These are phyloP conservation scores for Pelargonium nanum DNA, from an alignment of 345 rosid species.

Conservation along the genomic window DNA sequence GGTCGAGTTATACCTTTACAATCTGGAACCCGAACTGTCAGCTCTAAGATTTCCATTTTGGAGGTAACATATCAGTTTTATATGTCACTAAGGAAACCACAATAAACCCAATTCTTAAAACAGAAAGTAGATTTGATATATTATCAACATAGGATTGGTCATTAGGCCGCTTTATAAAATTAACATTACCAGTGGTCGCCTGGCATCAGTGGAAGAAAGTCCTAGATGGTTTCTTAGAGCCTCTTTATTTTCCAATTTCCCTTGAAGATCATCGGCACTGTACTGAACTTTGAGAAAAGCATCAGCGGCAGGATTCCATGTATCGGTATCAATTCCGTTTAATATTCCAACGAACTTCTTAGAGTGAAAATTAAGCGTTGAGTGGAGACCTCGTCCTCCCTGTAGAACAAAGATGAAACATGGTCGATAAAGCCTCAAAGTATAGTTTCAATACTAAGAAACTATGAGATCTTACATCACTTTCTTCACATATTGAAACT, in stretches of 20 bases:
- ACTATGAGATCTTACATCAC: background rate
- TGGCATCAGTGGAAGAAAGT: conserved; percentile 57
- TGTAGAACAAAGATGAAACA: conserved; percentile 17
- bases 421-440: background rate
- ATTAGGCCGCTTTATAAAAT: conserved; percentile 5
- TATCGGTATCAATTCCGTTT: conserved; percentile 84
- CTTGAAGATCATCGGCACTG: conserved; percentile 67
- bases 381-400: conserved; percentile 92
- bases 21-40: too few species aligned
- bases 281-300: conserved; percentile 68
- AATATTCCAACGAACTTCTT: conserved; percentile 86
- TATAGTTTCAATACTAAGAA: background rate
- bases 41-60: too few species aligned
- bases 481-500: background rate
- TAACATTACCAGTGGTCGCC: conserved; percentile 61
- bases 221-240: conserved; percentile 63
- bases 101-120: background rate
- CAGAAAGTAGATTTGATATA: background rate
- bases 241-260: conserved; percentile 74
- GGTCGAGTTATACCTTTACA: too few species aligned
- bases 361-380: conserved; percentile 67
- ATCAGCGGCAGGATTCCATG: conserved; percentile 94
- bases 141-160: conserved; percentile 8
- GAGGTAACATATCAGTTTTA: background rate
- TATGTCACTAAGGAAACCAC: background rate